Conservation (phyloP, 345 rosid species). For the Xanthoceras sorbifolium region DNA sequence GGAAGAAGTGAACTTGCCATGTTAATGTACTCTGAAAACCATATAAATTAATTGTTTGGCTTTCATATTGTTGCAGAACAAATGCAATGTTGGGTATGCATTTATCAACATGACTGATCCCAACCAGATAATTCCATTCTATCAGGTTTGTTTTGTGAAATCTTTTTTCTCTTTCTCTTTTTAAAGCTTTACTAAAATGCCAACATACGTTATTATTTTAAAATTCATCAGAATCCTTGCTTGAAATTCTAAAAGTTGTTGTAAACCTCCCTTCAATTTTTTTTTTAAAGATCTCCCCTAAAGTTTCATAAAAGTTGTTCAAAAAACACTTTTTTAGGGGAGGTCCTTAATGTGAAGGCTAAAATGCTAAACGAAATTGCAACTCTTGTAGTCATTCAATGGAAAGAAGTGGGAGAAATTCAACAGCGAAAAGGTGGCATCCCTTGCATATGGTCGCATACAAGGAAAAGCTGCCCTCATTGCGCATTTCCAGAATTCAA, state of each 20-base stretch:
- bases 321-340: too few species aligned
- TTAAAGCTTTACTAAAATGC: too few species aligned
- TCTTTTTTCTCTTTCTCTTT: neutral
- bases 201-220: too few species aligned
- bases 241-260: neutral
- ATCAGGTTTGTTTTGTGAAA: slow-evolving; percentile 37
- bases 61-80: slow-evolving; percentile 46
- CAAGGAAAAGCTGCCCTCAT: slow-evolving; percentile 74
- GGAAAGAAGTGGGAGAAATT: slow-evolving; percentile 89
- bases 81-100: slow-evolving; percentile 75
- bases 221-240: too few species aligned
- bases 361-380: slow-evolving; percentile 6
- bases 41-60: slow-evolving; percentile 1
- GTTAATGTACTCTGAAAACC: neutral
- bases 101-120: slow-evolving; percentile 71
- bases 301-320: too few species aligned
- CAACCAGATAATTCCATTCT: slow-evolving; percentile 52
- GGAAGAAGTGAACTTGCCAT: neutral
- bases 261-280: neutral
- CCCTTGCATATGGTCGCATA: slow-evolving; percentile 72
- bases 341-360: neutral
- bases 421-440: slow-evolving; percentile 79
- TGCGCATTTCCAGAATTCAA: slow-evolving; percentile 83
- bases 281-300: too few species aligned
- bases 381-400: slow-evolving; percentile 52